A percentile compares a stretch with the other conserved stretches of the same genome.
phyloP scores from a whole-genome alignment of 2,329 filamentous ascomycete genomes.

The Myriosclerotinia duriaeana region DNA sequence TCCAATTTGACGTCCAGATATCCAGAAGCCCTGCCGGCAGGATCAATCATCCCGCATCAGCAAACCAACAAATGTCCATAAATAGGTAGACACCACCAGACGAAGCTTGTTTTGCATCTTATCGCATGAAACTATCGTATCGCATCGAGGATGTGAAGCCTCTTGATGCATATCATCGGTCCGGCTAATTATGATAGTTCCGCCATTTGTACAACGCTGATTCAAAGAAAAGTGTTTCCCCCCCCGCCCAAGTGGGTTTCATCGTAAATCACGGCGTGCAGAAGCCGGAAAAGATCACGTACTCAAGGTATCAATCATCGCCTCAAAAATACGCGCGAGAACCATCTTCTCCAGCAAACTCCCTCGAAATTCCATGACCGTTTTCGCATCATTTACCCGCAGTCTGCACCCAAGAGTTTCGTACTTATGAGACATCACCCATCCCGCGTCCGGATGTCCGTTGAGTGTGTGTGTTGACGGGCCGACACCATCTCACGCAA shows the following conservation, averaged over 20 bases:
- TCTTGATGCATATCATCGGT: slow-evolving; percentile 6
- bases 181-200: slow-evolving; percentile 8
- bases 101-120: slow-evolving; percentile 15
- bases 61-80: not conserved
- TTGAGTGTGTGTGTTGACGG: not conserved
- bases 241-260: not conserved
- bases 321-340: not conserved
- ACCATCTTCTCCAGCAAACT: not conserved
- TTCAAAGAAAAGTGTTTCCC: not conserved
- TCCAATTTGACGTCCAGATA: not conserved
- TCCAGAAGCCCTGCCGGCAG: not conserved
- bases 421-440: not conserved
- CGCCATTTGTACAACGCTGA: slow-evolving; percentile 1
- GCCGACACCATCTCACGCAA: slow-evolving; percentile 4
- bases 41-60: not conserved
- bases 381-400: not conserved
- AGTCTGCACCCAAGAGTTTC: not conserved
- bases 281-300: not conserved
- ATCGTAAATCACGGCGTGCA: not conserved
- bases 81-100: not conserved
- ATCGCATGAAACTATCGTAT: slow-evolving; percentile 16
- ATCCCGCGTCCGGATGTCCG: slow-evolving; percentile 6
- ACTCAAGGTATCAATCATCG: not conserved
- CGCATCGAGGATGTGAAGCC: slow-evolving; percentile 7
- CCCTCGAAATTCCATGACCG: not conserved